phyloP scores from a whole-genome alignment of 2,329 filamentous ascomycete species.

The Verticillium nubilum region DNA sequence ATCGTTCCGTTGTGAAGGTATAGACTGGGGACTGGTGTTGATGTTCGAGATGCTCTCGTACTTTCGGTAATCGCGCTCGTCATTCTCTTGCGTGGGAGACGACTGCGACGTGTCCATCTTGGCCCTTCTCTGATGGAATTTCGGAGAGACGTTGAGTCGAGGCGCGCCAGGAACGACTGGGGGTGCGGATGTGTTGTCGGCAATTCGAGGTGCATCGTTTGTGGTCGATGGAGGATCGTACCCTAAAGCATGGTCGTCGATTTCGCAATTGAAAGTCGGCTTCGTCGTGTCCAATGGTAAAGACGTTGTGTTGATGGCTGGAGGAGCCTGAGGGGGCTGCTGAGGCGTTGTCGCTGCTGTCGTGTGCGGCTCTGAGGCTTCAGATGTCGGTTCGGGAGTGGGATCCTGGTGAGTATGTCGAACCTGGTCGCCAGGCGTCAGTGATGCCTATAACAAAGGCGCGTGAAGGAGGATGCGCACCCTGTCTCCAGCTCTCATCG shows the following conservation, averaged over 20 bases:
- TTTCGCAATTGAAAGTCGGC: not conserved
- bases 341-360: not conserved
- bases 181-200: not conserved
- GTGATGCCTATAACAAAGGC: not conserved
- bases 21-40: slow-evolving; percentile 4
- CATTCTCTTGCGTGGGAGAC: slow-evolving; percentile 52
- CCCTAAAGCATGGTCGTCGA: slow-evolving; percentile 3
- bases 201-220: slow-evolving; percentile 2
- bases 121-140: slow-evolving; percentile 12
- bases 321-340: not conserved
- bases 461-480: not conserved
- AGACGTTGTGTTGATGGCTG: too few relatives aligned
- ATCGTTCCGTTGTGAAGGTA: not conserved
- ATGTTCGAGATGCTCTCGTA: slow-evolving; percentile 18
- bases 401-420: not conserved
- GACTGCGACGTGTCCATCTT: slow-evolving; percentile 44
- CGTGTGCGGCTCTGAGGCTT: not conserved
- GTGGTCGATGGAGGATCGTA: not conserved
- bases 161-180: slow-evolving; percentile 9
- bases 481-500: not conserved
- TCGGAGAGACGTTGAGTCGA: not conserved
- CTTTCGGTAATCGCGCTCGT: slow-evolving; percentile 46
- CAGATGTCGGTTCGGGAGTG: not conserved
- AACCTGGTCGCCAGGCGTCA: not conserved
- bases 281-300: not conserved